Percentiles rank a stretch among this genome's conserved stretches.
phyloP scores from a whole-genome alignment of 768 basidiomycete genomes.

The Podaxis sp. region DNA sequence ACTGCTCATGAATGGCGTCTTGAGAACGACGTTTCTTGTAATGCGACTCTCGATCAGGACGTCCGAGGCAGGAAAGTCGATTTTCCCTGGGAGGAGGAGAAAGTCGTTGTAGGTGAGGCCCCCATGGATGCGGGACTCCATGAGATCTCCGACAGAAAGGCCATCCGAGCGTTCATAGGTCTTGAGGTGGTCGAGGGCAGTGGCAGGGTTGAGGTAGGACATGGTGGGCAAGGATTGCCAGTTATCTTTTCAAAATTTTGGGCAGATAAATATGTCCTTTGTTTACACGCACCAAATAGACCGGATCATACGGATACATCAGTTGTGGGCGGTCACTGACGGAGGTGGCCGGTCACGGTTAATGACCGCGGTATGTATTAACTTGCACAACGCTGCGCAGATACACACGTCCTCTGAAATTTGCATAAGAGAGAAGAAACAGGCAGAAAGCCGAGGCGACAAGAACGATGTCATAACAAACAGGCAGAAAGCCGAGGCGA shows the following conservation, averaged over 20 bases:
- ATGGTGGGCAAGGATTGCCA: slow-evolving; percentile 29
- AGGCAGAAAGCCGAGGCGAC: slow-evolving; percentile 4
- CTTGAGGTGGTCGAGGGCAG: slow-evolving; percentile 75
- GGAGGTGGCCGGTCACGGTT: too few species aligned
- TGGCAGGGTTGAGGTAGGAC: slow-evolving; percentile 61
- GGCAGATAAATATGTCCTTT: slow-evolving; percentile 22
- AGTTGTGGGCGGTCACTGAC: too few species aligned
- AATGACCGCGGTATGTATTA: too few species aligned
- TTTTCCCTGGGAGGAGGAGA: slow-evolving; percentile 90
- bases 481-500: too few species aligned
- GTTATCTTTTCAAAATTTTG: slow-evolving; percentile 22
- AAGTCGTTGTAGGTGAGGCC: slow-evolving; percentile 99
- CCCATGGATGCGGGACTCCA: slow-evolving; percentile 82
- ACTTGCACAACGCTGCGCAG: too few species aligned
- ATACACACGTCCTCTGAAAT: too few species aligned
- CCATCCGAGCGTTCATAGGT: slow-evolving; percentile 78
- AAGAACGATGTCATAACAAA: slow-evolving; percentile 1
- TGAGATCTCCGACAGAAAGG: slow-evolving; percentile 79
- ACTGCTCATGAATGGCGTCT: slow-evolving; percentile 95
- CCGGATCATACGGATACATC: background rate
- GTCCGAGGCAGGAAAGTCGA: slow-evolving; percentile 83
- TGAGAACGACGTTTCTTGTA: slow-evolving; percentile 87
- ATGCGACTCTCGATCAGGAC: slow-evolving; percentile 84
- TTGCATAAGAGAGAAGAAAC: too few species aligned
- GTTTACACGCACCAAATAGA: slow-evolving; percentile 16